phyloP scores from a whole-genome alignment of 495 filamentous ascomycete species.

The Xeromyces bisporus region DNA sequence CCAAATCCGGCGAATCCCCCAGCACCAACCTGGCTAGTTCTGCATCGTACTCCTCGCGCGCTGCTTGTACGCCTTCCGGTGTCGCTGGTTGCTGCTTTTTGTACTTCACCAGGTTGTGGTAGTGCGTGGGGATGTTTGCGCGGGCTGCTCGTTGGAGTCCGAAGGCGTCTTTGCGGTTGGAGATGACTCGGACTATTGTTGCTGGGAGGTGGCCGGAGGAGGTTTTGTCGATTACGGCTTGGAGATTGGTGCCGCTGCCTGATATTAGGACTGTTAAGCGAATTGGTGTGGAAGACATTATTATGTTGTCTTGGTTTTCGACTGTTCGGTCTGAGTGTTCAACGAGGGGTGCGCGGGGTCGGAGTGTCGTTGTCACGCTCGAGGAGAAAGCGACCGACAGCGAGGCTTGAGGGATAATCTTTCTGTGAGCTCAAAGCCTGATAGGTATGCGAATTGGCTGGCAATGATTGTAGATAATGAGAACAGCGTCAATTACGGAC shows the following conservation, averaged over 20 bases:
- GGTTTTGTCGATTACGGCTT: slow-evolving; percentile 71
- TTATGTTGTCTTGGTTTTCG: no score
- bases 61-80: slow-evolving; percentile 28
- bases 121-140: slow-evolving; percentile 59
- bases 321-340: no score
- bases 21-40: slow-evolving; percentile 61
- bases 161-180: slow-evolving; percentile 65
- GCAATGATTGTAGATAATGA: no score
- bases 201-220: slow-evolving; percentile 37
- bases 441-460: no score
- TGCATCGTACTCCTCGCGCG: slow-evolving; percentile 58
- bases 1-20: slow-evolving; percentile 48
- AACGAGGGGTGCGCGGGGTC: no score
- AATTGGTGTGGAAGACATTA: no score
- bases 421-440: no score
- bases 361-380: no score
- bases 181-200: slow-evolving; percentile 59
- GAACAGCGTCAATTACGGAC: no score
- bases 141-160: slow-evolving; percentile 56
- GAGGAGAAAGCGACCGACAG: no score
- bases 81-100: slow-evolving; percentile 33
- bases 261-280: slow-evolving; percentile 53
- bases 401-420: no score
- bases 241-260: slow-evolving; percentile 74
- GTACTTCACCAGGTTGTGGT: slow-evolving; percentile 71